Percentiles rank a stretch among this genome's conserved stretches.
These are phyloP conservation scores for Abrus pulchellus DNA, from an alignment of 306 rosid species.

Conservation along the genomic window DNA sequence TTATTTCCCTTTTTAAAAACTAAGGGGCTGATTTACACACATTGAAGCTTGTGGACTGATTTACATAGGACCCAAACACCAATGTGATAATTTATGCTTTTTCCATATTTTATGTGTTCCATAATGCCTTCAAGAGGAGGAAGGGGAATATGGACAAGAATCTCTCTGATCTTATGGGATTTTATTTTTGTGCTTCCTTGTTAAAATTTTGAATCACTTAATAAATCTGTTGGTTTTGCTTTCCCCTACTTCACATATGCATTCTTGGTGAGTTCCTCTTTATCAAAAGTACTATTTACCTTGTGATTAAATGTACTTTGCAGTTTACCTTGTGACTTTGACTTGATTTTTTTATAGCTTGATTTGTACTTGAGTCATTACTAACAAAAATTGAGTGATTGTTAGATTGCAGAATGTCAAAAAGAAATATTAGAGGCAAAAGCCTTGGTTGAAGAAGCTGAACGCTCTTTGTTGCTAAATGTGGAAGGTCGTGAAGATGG, in stretches of 20 bases:
- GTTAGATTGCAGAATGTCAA: conserved; percentile 83
- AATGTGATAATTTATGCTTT: too few species aligned
- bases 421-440: conserved; percentile 82
- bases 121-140: too few species aligned
- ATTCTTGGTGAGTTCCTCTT: neutral
- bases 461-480: conserved; percentile 61
- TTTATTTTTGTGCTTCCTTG: neutral
- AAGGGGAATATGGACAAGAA: too few species aligned
- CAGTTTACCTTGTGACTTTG: neutral
- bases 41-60: neutral
- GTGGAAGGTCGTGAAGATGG: conserved; percentile 46
- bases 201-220: neutral
- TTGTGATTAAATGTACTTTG: neutral
- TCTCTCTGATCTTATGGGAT: too few species aligned
- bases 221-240: neutral
- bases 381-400: conserved; percentile 34
- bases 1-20: neutral
- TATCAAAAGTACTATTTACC: neutral
- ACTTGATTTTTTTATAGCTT: conserved; percentile 6
- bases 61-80: neutral
- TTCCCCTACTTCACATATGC: neutral
- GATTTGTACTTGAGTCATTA: neutral
- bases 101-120: too few species aligned
- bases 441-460: conserved; percentile 78
- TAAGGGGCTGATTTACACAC: neutral